Conservation (phyloP, 2,329 filamentous ascomycete species). For the Plenodomus biglobosus region DNA sequence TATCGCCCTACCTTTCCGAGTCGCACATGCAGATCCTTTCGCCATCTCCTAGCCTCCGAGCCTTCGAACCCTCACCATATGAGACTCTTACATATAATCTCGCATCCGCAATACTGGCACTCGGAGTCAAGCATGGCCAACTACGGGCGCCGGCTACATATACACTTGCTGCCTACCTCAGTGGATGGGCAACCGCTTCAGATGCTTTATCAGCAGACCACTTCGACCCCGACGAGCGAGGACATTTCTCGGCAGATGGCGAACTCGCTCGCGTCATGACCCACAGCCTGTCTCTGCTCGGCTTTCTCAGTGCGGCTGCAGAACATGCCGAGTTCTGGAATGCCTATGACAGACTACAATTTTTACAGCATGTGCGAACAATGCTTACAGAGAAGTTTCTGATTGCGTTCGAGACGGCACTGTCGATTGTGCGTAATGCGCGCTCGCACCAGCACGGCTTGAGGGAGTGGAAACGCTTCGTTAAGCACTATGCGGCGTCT, state of each 20-base stretch:
- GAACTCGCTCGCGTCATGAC: conserved; percentile 67
- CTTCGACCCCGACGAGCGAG: conserved; percentile 58
- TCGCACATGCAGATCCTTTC: conserved; percentile 77
- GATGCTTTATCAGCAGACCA: conserved; percentile 57
- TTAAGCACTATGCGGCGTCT: conserved; percentile 77
- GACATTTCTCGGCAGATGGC: conserved; percentile 52
- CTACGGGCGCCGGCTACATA: conserved; percentile 67
- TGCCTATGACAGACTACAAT: conserved; percentile 67
- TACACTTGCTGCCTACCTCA: conserved; percentile 71
- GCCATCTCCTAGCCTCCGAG: conserved; percentile 78
- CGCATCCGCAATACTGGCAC: conserved; percentile 74
- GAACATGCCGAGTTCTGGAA: conserved; percentile 80
- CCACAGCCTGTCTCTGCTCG: conserved; percentile 81
- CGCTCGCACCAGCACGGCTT: conserved; percentile 65
- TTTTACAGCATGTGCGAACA: conserved; percentile 70
- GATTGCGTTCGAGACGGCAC: conserved; percentile 81
- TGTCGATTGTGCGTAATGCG: conserved; percentile 85
- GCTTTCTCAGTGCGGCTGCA: conserved; percentile 82
- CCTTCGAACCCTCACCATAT: conserved; percentile 84
- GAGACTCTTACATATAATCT: conserved; percentile 80
- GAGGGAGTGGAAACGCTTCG: conserved; percentile 84
- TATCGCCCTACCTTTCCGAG: conserved; percentile 83
- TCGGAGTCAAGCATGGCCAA: conserved; percentile 71
- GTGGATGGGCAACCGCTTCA: conserved; percentile 66
- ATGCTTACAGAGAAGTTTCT: conserved; percentile 84